Evolutionary conservation across 345 rosid species (phyloP).

Genomic region (Raphanus raphanistrum): DNA sequence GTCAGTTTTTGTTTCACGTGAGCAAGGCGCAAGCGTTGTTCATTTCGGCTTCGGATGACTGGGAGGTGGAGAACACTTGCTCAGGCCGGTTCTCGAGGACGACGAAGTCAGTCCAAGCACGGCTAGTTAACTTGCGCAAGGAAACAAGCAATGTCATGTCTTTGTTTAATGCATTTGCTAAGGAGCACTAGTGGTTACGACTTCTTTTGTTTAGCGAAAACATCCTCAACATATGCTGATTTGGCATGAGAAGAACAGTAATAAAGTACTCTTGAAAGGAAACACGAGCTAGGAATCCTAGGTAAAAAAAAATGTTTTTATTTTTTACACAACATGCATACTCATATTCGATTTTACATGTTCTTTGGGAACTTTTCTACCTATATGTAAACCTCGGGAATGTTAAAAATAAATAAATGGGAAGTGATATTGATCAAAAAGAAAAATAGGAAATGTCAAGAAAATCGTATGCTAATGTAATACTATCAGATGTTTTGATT

Average conservation of each 20-base stretch:
- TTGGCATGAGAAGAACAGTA: neutral
- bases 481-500: too few relatives aligned
- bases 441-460: neutral
- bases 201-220: neutral
- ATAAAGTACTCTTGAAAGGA: neutral
- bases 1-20: constrained; percentile 47
- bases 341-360: too few relatives aligned
- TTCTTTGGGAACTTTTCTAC: neutral
- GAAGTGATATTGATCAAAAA: neutral
- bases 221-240: neutral
- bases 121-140: constrained; percentile 54
- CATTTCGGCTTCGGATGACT: constrained; percentile 59
- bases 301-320: neutral
- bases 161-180: constrained; percentile 51
- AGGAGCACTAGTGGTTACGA: neutral
- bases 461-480: neutral
- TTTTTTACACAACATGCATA: too few relatives aligned
- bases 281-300: neutral
- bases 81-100: constrained; percentile 58
- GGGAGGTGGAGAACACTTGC: constrained; percentile 44
- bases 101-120: constrained; percentile 44
- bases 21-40: constrained; percentile 80
- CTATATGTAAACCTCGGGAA: neutral
- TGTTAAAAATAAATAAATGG: neutral
- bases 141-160: constrained; percentile 74